Conservation (phyloP, 225 moss, liverwort and hornwort species). For the Thuidium tamariscinum region DNA sequence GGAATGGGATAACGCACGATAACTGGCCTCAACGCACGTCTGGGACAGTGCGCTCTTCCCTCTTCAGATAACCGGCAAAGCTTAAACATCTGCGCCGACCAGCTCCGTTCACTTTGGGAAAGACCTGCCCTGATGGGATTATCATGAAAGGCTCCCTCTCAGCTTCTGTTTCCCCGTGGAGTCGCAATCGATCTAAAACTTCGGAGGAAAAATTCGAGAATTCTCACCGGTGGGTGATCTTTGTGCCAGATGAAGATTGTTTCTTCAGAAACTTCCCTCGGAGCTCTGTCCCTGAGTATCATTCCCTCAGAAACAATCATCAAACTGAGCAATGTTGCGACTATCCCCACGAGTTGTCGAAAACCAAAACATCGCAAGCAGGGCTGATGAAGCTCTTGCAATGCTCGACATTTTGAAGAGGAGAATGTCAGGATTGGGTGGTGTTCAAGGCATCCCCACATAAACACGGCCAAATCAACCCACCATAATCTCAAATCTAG, state of each 20-base stretch:
- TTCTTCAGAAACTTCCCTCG: rapidly evolving
- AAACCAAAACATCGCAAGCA: neutral
- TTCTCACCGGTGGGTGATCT: rapidly evolving
- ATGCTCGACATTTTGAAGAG: neutral
- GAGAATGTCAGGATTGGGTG: too few species aligned
- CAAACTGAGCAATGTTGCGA: neutral
- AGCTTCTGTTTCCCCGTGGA: rapidly evolving
- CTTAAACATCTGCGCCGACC: neutral
- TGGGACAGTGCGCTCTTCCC: neutral
- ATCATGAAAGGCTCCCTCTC: neutral
- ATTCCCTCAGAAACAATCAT: neutral
- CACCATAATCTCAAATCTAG: neutral
- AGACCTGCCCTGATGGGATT: neutral
- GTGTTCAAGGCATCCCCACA: neutral
- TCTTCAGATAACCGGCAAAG: neutral
- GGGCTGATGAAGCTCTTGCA: neutral
- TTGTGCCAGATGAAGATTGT: neutral
- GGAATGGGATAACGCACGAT: neutral
- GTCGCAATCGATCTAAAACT: neutral
- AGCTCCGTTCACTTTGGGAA: neutral
- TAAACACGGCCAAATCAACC: neutral
- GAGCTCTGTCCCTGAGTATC: neutral
- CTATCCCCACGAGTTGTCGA: neutral
- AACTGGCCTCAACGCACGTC: neutral
- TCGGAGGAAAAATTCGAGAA: too few species aligned